These are phyloP conservation scores for Aspergillus floridensis DNA, from an alignment of 2,329 filamentous ascomycete genomes.

Conservation along the genomic window DNA sequence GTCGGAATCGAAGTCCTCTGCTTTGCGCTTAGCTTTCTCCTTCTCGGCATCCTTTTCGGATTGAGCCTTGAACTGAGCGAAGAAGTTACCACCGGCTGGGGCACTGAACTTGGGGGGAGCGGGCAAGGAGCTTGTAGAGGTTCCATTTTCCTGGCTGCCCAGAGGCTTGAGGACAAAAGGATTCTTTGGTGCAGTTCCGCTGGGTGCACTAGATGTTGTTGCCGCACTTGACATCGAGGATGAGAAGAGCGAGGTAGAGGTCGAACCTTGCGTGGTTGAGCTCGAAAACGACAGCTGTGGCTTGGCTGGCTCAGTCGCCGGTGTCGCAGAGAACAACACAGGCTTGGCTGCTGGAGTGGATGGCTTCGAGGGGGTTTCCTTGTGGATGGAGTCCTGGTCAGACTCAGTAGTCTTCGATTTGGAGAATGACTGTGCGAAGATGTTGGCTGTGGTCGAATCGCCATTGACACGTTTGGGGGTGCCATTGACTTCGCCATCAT, in stretches of 20 bases:
- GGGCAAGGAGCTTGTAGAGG: constrained; percentile 16
- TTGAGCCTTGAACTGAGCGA: constrained; percentile 42
- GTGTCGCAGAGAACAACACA: constrained; percentile 22
- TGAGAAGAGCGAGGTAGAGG: constrained; percentile 13
- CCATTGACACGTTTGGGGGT: constrained; percentile 22
- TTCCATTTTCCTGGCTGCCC: constrained; percentile 4
- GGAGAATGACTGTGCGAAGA: constrained; percentile 32
- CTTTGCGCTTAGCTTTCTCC: constrained; percentile 49
- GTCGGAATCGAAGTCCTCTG: constrained; percentile 52
- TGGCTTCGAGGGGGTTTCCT: constrained; percentile 15
- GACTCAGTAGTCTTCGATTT: constrained; percentile 21
- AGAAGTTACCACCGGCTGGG: constrained; percentile 36
- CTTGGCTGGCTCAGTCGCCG: constrained; percentile 22
- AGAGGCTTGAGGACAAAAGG: constrained; percentile 24
- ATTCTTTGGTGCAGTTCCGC: constrained; percentile 13
- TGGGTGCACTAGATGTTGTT: constrained; percentile 13
- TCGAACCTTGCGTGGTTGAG: constrained; percentile 10
- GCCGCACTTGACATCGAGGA: constrained; percentile 13
- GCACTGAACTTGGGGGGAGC: constrained; percentile 35
- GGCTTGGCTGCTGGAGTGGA: constrained; percentile 19
- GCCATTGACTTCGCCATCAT: constrained; percentile 15
- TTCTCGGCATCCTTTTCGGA: constrained; percentile 43
- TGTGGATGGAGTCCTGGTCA: constrained; percentile 4
- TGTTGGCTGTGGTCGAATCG: constrained; percentile 29
- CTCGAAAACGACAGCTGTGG: constrained; percentile 17